phyloP scores from a whole-genome alignment of 148 eudicot species.

The Chenopodium berlandieri region DNA sequence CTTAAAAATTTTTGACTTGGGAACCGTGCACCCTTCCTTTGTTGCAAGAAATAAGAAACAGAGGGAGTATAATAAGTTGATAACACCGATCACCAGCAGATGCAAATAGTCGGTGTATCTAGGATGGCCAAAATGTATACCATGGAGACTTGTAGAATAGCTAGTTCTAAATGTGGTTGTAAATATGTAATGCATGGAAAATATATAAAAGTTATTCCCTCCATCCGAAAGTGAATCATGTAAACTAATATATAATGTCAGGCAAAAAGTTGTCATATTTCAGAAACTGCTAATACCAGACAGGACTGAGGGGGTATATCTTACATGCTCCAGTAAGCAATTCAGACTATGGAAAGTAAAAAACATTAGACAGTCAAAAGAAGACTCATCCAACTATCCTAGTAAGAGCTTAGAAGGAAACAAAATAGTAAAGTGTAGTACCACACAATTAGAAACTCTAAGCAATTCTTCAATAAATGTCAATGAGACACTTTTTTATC shows the following conservation, averaged over 20 bases:
- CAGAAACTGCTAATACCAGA: background rate
- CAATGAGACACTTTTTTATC: background rate
- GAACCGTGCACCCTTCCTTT: no score
- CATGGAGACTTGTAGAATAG: background rate
- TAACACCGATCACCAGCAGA: background rate
- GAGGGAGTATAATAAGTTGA: no score
- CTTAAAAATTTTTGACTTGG: no score
- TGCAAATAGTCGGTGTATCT: background rate
- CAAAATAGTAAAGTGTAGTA: background rate
- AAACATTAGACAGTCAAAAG: background rate
- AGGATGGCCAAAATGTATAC: background rate
- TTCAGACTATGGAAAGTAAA: no score
- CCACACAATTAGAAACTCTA: background rate
- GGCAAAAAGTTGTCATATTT: background rate
- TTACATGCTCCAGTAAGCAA: background rate
- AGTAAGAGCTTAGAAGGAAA: background rate
- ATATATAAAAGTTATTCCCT: background rate
- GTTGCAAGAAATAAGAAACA: no score
- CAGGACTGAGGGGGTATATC: background rate
- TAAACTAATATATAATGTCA: background rate
- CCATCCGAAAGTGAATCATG: background rate
- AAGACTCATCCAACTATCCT: background rate
- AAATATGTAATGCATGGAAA: background rate
- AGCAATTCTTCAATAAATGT: background rate
- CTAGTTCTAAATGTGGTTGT: background rate